Base-by-base conservation (phyloP, 352 stramenopile genomes). In the Thraustochytrium sp. region DNA sequence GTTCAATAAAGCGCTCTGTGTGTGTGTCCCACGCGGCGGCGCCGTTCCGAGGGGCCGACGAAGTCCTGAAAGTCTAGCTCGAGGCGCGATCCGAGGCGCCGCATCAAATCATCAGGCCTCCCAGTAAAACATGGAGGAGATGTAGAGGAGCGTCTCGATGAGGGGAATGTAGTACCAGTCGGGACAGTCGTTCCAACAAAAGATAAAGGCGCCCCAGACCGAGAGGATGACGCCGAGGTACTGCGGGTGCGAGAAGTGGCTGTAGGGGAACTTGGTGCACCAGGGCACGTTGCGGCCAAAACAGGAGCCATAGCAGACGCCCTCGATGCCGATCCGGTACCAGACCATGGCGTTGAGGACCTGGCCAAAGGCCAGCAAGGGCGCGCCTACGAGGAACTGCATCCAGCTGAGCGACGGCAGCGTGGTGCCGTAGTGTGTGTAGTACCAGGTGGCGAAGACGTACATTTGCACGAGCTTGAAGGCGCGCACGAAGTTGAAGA, bases 221-320 rank as follows among this genome's bases (percentile, higher is more conserved):
- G 82, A 85, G 11, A 84, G 34, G 29, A 84, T 84, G 26, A 61
- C 61, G 51, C 82, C 82, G 34, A 86, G 74, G 61, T 86, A 86
- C 62, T 86, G 82, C 23, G 82, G 82, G 61, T 86, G 82, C 21
- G 48, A 56, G 54, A 84, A 74, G 48, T 82, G 46, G 49, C 61
- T 86, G 49, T 82, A 86, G 54, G 82, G 82, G 53, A 86, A 86
- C 29, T 72, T 73, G 29, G 73, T 84, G 82, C 82, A 86, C 82
- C 82, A 86, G 23, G 73, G 73, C 18, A 84, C 44, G 34, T 63
- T 48, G 36, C 49, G 42, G n/a, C 74, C 82, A 76, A 85, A 86
- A 34, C 68, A 85, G 61, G 40, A 86, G 53, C 82, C 82, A 49
- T 86, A 86, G 76, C 77, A 86, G 49, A 85, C 82, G 26, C 82